phyloP scores from a whole-genome alignment of 208 protist genomes.

The Wallacemonas sp. region DNA sequence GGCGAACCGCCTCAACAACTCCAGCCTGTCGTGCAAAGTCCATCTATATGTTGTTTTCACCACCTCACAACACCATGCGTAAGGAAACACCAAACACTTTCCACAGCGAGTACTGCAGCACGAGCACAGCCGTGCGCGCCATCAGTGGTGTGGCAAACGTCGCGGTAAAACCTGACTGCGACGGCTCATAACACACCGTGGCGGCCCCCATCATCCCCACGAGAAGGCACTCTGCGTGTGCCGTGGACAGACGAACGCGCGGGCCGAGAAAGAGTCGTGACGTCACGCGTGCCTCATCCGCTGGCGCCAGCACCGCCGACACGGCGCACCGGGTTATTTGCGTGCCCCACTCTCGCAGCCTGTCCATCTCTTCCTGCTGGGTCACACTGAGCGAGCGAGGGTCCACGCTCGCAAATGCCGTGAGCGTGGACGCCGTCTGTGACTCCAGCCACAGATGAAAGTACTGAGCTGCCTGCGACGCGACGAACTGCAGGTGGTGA shows the following conservation, averaged over 20 bases:
- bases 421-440: neutral
- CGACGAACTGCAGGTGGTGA: slow-evolving; percentile 62
- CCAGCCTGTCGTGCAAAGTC: no score
- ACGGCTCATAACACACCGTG: slow-evolving; percentile 26
- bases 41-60: no score
- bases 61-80: slow-evolving; percentile 4
- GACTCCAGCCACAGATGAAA: slow-evolving; percentile 27
- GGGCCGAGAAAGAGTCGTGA: slow-evolving; percentile 46
- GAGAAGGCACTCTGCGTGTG: slow-evolving; percentile 61
- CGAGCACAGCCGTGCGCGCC: slow-evolving; percentile 51
- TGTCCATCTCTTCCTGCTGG: no score
- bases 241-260: slow-evolving; percentile 52
- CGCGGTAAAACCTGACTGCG: slow-evolving; percentile 36
- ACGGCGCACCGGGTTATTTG: slow-evolving; percentile 9
- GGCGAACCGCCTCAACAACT: no score
- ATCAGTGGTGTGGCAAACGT: slow-evolving; percentile 30
- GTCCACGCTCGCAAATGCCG: no score
- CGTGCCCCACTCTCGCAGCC: no score
- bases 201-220: slow-evolving; percentile 55
- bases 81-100: slow-evolving; percentile 51
- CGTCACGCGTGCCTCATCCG: slow-evolving; percentile 25
- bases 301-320: slow-evolving; percentile 25
- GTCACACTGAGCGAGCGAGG: no score
- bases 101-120: slow-evolving; percentile 57
- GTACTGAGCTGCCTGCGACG: slow-evolving; percentile 34